These are phyloP conservation scores for Chytridium lagenaria DNA, from an alignment of 371 early-diverging fungal species.

Conservation along the genomic window DNA sequence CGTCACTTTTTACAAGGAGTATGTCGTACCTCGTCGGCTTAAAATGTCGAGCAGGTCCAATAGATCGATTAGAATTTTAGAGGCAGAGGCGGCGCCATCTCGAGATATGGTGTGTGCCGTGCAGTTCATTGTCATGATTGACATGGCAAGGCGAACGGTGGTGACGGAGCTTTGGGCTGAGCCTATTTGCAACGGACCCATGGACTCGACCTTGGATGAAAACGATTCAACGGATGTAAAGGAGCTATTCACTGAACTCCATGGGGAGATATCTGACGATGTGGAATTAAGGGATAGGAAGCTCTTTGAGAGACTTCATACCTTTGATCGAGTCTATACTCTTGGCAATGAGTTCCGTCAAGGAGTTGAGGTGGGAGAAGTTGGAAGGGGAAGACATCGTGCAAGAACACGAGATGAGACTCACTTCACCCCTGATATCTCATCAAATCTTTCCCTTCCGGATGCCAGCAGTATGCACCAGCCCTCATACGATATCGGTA, in stretches of 20 bases:
- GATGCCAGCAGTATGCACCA: not conserved
- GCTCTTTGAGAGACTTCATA: slow-evolving; percentile 65
- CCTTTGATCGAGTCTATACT: slow-evolving; percentile 74
- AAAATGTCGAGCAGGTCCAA: slow-evolving; percentile 5
- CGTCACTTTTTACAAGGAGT: slow-evolving; percentile 71
- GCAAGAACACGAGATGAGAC: slow-evolving; percentile 1
- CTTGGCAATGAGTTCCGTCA: slow-evolving; percentile 51
- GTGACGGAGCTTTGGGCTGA: slow-evolving; percentile 80
- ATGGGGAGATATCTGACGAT: slow-evolving; percentile 54
- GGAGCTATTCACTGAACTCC: slow-evolving; percentile 25
- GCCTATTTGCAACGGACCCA: slow-evolving; percentile 52
- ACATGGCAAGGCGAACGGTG: slow-evolving; percentile 57
- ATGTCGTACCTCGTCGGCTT: slow-evolving; percentile 30
- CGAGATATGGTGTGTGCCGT: slow-evolving; percentile 54
- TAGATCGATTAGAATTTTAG: not conserved
- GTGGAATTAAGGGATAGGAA: slow-evolving; percentile 62
- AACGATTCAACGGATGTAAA: slow-evolving; percentile 16
- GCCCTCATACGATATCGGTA: not conserved
- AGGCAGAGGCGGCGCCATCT: not conserved
- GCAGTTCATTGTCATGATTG: slow-evolving; percentile 68
- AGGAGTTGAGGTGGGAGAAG: slow-evolving; percentile 4
- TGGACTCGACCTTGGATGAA: slow-evolving; percentile 19
- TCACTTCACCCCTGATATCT: not conserved
- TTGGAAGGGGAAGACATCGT: slow-evolving; percentile 6
- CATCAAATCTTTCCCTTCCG: not conserved